Base-by-base conservation (phyloP, 768 basidiomycete genomes). In the Leucosporidium creatinivorum region DNA sequence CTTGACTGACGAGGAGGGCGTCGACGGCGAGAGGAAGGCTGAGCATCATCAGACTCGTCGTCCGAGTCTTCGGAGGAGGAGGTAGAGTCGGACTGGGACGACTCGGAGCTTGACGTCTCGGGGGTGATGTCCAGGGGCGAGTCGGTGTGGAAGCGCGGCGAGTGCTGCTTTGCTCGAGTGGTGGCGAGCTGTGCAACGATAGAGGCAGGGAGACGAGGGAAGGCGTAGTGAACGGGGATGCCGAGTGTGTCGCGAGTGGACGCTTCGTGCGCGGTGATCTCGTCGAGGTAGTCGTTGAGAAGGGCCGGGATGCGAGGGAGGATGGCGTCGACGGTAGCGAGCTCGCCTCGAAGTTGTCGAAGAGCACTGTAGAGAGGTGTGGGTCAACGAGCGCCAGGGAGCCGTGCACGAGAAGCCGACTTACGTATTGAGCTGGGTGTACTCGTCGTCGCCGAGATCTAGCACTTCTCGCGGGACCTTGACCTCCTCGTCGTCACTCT, bases 401-500 rank as follows among this genome's bases (percentile, higher is more conserved):
- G 15, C 15, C 10, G 33, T n/a, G 1, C 25, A n/a, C 21, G 5
- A 2, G 31, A 3, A 49, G 48, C 9, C 7, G 31, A 26, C 63
- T n/a, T 8, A 64, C 63, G 25, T 6, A 33, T 36, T 58, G 30
- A 64, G 56, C 48, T 48, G 8, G 1, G 25, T 13, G 18, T 48
- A 58, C 10, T 64, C 63, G 5, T 58, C 63, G 31, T 64, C 56
- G 47, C 18, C 9, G 12, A 64, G 48, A 21, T 64, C 63, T 28
- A 64, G 28, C 12, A 57, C 55, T 56, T 64, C 63, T 7, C 63
- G 8, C 12, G 47, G 56, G 33, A 26, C 44, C 55, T 26, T 31
- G 28, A 18, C 2, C 31, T 49, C 44, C 31, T 63, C 62, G 18
- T 36, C 63, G 9, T 64, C 63, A 49, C 57, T 58, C 30, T 64